Evolutionary conservation across 768 basidiomycete genomes (phyloP).

Genomic region (Leucocoprinus leucothites): DNA sequence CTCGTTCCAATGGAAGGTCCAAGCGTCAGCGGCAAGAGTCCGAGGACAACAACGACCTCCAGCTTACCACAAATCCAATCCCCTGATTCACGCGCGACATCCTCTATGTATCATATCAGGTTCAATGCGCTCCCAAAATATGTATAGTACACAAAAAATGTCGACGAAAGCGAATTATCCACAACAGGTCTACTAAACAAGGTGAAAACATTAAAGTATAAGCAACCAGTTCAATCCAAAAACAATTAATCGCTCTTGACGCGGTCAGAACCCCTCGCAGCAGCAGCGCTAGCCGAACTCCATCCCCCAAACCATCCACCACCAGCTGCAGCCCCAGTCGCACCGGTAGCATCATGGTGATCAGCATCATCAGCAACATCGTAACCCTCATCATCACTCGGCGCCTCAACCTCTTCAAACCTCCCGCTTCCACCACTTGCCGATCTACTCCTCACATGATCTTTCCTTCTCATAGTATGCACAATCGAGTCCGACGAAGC

Average conservation of each 20-base stretch:
- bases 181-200: background rate
- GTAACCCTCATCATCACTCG: constrained; percentile 67
- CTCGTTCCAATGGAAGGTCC: too few relatives aligned
- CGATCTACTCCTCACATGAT: constrained; percentile 13
- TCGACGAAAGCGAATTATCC: too few relatives aligned
- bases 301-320: constrained; percentile 57
- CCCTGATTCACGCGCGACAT: too few relatives aligned
- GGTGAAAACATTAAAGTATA: background rate
- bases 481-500: constrained; percentile 38
- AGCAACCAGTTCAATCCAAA: too few relatives aligned
- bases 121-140: too few relatives aligned
- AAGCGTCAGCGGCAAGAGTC: too few relatives aligned
- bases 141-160: too few relatives aligned
- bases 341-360: too few relatives aligned
- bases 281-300: constrained; percentile 19
- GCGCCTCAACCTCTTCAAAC: constrained; percentile 72
- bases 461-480: constrained; percentile 16
- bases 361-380: constrained; percentile 43
- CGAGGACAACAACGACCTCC: too few relatives aligned
- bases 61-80: too few relatives aligned
- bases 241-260: constrained; percentile 42
- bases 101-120: too few relatives aligned
- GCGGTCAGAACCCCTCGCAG: constrained; percentile 40
- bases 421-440: constrained; percentile 46
- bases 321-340: constrained; percentile 19